Percentiles rank a stretch among this genome's conserved stretches.
phyloP scores from a whole-genome alignment of 2,329 filamentous ascomycete species.

The Penicillium sp. region DNA sequence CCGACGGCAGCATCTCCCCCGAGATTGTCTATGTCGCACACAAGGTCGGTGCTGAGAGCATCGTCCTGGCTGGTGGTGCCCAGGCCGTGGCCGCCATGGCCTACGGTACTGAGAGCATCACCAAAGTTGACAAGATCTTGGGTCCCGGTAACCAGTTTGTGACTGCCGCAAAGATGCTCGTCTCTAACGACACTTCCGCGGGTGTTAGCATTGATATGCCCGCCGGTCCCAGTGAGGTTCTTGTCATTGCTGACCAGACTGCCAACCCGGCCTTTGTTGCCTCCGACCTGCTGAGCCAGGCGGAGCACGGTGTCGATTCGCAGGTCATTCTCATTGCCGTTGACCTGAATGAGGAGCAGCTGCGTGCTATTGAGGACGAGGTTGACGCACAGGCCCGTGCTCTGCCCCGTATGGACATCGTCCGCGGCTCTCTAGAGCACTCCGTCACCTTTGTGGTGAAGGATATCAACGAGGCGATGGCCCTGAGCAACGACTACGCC shows the following conservation, averaged over 20 bases:
- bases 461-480: slow-evolving; percentile 71
- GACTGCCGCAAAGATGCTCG: slow-evolving; percentile 97
- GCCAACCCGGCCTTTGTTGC: slow-evolving; percentile 94
- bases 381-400: slow-evolving; percentile 83
- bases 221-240: slow-evolving; percentile 90
- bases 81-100: slow-evolving; percentile 96
- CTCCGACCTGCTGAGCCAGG: slow-evolving; percentile 90
- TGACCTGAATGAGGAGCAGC: slow-evolving; percentile 69
- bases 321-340: slow-evolving; percentile 91
- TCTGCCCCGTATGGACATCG: slow-evolving; percentile 88
- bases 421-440: slow-evolving; percentile 85
- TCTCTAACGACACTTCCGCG: slow-evolving; percentile 94
- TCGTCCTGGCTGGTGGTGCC: slow-evolving; percentile 91
- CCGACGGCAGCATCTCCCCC: slow-evolving; percentile 87
- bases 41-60: slow-evolving; percentile 93
- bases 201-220: slow-evolving; percentile 98
- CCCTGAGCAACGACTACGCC: slow-evolving; percentile 88
- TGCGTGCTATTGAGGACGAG: slow-evolving; percentile 86
- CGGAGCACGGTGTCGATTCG: slow-evolving; percentile 93
- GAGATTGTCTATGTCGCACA: slow-evolving; percentile 98
- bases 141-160: slow-evolving; percentile 98
- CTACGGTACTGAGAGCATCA: slow-evolving; percentile 91
- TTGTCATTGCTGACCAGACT: slow-evolving; percentile 88
- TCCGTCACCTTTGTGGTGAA: slow-evolving; percentile 81
- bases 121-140: slow-evolving; percentile 97